phyloP scores from a whole-genome alignment of 2,329 filamentous ascomycete species.

The Periconia sp. region DNA sequence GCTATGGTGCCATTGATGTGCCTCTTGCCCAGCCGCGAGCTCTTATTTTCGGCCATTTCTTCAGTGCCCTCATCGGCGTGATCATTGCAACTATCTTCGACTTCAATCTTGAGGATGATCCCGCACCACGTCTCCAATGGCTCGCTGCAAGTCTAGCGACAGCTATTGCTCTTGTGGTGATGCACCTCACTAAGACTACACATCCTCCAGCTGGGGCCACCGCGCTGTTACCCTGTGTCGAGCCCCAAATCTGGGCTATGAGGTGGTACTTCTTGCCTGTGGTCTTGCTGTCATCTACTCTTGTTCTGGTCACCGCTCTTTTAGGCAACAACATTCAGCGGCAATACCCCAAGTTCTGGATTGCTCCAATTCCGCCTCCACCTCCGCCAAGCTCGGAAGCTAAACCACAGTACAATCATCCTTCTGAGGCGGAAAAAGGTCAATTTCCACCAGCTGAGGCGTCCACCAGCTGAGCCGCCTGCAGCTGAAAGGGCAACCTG shows the following conservation, averaged over 20 bases:
- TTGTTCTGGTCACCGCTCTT: slow-evolving; percentile 49
- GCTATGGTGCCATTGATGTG: slow-evolving; percentile 53
- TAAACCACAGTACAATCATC: not conserved
- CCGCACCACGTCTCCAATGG: slow-evolving; percentile 46
- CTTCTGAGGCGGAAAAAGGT: slow-evolving; percentile 1
- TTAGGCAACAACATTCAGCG: slow-evolving; percentile 54
- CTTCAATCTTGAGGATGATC: slow-evolving; percentile 34
- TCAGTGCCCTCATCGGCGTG: slow-evolving; percentile 53
- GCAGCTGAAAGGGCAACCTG: too few species aligned
- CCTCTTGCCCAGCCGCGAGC: slow-evolving; percentile 55
- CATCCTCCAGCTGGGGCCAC: slow-evolving; percentile 57
- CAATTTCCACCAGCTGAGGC: not conserved
- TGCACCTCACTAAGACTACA: slow-evolving; percentile 54
- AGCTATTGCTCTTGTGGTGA: slow-evolving; percentile 51
- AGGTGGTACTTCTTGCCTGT: slow-evolving; percentile 53
- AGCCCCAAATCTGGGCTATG: slow-evolving; percentile 46
- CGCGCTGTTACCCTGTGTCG: slow-evolving; percentile 50
- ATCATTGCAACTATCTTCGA: slow-evolving; percentile 52
- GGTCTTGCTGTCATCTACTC: slow-evolving; percentile 46
- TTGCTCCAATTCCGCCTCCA: slow-evolving; percentile 43
- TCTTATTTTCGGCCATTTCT: slow-evolving; percentile 52
- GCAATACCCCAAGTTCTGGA: slow-evolving; percentile 55
- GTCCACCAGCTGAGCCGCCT: too few species aligned
- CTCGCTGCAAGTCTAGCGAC: slow-evolving; percentile 51
- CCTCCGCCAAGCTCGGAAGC: slow-evolving; percentile 9